Conservation (phyloP, 1,284 basidiomycete species). For the Austroboletus novae-zelandiae region DNA sequence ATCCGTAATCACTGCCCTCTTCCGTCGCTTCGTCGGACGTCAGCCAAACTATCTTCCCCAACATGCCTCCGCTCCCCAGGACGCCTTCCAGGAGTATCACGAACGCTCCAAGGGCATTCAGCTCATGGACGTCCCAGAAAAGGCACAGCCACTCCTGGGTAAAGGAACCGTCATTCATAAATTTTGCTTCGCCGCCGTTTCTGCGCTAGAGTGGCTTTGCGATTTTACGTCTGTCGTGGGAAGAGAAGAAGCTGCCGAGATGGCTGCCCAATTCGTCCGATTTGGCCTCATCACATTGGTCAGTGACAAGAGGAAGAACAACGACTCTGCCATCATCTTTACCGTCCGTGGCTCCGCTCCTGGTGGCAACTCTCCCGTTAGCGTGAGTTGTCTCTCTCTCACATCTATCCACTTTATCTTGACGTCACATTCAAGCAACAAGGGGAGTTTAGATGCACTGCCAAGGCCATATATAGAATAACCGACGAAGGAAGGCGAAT, state of each 20-base stretch:
- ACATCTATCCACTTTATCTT: conserved; percentile 10
- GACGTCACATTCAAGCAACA: conserved; percentile 53
- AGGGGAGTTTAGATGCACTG: conserved; percentile 93
- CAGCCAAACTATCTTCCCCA: conserved; percentile 72
- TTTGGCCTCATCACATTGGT: conserved; percentile 89
- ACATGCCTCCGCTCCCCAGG: conserved; percentile 44
- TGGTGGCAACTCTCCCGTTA: conserved; percentile 68
- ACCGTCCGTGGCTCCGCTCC: conserved; percentile 82
- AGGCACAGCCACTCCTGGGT: conserved; percentile 51
- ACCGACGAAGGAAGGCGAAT: conserved; percentile 87
- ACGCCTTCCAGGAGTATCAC: conserved; percentile 74
- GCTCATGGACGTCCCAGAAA: conserved; percentile 66
- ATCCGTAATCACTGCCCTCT: conserved; percentile 91
- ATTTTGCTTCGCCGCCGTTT: conserved; percentile 83
- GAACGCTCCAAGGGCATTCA: conserved; percentile 78
- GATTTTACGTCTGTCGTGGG: conserved; percentile 97
- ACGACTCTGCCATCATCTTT: conserved; percentile 86
- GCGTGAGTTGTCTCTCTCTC: conserved; percentile 45
- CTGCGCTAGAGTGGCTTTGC: conserved; percentile 94
- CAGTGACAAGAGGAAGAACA: conserved; percentile 84
- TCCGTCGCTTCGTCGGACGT: conserved; percentile 90
- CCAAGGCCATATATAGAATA: conserved; percentile 91
- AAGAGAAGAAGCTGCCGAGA: conserved; percentile 94
- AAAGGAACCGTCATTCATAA: conserved; percentile 52
- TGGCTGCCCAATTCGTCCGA: conserved; percentile 96